These are phyloP conservation scores for Phlegmacium glaucopus DNA, from an alignment of 768 basidiomycete genomes.

Conservation along the genomic window DNA sequence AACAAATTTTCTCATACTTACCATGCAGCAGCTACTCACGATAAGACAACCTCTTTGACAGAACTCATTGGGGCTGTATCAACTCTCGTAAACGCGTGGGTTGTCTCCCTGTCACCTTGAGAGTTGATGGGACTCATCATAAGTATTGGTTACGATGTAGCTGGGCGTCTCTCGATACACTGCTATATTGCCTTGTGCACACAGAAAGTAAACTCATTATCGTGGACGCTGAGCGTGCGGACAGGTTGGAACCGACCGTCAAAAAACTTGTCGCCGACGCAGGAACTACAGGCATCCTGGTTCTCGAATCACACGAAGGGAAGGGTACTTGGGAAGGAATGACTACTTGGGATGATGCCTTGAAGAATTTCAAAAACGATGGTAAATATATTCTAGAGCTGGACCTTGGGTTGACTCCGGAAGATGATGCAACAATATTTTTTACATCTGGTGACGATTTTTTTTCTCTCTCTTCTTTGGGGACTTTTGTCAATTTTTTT, in stretches of 20 bases:
- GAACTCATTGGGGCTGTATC: constrained; percentile 60
- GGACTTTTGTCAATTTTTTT: no score
- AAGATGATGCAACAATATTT: constrained; percentile 59
- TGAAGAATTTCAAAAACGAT: constrained; percentile 31
- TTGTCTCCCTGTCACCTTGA: no score
- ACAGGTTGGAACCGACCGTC: constrained; percentile 37
- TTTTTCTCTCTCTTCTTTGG: constrained; percentile 1
- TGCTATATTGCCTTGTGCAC: constrained; percentile 51
- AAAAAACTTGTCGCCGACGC: constrained; percentile 25
- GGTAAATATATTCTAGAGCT: constrained; percentile 23
- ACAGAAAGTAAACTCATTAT: constrained; percentile 55
- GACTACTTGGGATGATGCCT: constrained; percentile 32
- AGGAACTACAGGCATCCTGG: constrained; percentile 36
- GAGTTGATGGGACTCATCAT: background rate
- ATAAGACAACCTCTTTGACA: constrained; percentile 23
- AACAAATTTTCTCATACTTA: constrained; percentile 7
- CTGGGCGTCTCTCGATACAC: constrained; percentile 48
- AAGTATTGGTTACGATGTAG: constrained; percentile 25
- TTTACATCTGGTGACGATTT: constrained; percentile 59
- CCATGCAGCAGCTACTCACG: no score
- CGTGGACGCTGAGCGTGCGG: constrained; percentile 56
- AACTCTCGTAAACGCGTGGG: constrained; percentile 60
- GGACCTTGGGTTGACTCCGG: constrained; percentile 38
- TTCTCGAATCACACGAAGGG: constrained; percentile 38
- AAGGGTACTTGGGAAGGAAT: constrained; percentile 42